Conservation (phyloP, 768 basidiomycete species). For the Imleria badia region DNA sequence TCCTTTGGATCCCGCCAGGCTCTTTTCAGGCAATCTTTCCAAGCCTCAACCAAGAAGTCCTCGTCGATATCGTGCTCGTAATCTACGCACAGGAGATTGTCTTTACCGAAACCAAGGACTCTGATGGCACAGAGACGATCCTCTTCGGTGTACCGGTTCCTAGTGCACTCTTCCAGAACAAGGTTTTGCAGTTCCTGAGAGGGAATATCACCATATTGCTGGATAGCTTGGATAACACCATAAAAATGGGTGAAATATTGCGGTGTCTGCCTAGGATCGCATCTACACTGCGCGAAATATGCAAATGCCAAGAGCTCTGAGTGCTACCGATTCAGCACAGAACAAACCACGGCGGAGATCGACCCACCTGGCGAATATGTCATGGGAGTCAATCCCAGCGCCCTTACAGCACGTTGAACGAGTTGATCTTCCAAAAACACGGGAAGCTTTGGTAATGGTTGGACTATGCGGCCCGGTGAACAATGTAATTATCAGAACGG, state of each 20-base stretch:
- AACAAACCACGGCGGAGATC: neutral
- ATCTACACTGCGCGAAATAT: conserved; percentile 79
- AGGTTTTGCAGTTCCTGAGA: conserved; percentile 54
- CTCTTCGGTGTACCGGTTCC: conserved; percentile 60
- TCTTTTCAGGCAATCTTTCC: conserved; percentile 57
- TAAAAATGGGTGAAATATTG: conserved; percentile 63
- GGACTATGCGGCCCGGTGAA: conserved; percentile 40
- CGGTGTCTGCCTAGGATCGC: conserved; percentile 65
- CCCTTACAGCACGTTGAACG: conserved; percentile 40
- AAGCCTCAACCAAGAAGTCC: conserved; percentile 67
- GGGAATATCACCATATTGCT: conserved; percentile 47
- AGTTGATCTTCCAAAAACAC: conserved; percentile 41
- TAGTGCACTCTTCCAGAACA: conserved; percentile 57
- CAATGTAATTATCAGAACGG: neutral
- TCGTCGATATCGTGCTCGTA: conserved; percentile 69
- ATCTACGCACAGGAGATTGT: conserved; percentile 60
- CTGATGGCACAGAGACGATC: conserved; percentile 50
- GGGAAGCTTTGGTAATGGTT: conserved; percentile 49
- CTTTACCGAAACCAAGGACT: conserved; percentile 66
- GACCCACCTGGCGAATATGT: conserved; percentile 63
- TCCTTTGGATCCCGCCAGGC: conserved; percentile 48
- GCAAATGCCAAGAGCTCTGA: conserved; percentile 75
- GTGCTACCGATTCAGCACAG: conserved; percentile 1
- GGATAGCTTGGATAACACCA: conserved; percentile 49
- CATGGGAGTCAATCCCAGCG: conserved; percentile 64